Conservation (phyloP, 225 moss, liverwort and hornwort species). For the Lunularia cruciata region DNA sequence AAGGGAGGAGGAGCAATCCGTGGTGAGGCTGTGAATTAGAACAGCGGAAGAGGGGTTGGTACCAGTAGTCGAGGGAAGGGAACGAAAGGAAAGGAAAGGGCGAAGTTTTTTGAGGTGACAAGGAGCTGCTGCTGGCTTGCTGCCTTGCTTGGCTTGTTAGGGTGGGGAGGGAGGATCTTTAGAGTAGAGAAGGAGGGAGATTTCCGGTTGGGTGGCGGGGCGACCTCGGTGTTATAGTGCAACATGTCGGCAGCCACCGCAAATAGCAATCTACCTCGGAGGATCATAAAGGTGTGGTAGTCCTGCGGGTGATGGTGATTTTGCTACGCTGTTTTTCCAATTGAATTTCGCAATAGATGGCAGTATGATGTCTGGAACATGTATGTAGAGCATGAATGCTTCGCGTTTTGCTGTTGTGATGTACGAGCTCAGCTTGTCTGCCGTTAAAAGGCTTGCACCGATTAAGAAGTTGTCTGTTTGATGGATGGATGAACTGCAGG, state of each 20-base stretch:
- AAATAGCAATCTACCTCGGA: conserved; percentile 88
- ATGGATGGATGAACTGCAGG: conserved; percentile 57
- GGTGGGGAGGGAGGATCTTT: not conserved
- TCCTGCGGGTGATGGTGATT: not conserved
- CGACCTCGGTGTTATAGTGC: conserved; percentile 25
- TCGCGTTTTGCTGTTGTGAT: not conserved
- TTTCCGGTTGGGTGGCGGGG: conserved; percentile 5
- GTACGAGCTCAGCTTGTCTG: conserved; percentile 15
- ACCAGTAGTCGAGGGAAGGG: not conserved
- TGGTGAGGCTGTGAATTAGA: not conserved
- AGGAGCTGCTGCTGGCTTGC: conserved; percentile 3
- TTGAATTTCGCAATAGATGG: not conserved
- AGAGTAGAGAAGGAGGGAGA: not conserved
- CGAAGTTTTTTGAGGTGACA: not conserved
- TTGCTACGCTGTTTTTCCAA: no score
- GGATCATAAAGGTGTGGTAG: conserved; percentile 75
- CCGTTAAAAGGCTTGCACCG: not conserved
- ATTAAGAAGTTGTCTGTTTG: conserved; percentile 38
- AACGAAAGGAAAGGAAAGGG: not conserved
- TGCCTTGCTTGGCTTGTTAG: not conserved
- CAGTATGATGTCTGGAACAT: no score
- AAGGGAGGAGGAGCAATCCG: not conserved
- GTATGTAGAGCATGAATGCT: not conserved
- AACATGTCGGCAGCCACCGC: conserved; percentile 87
- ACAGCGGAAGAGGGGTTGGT: not conserved